Evolutionary conservation across 2,329 filamentous ascomycete genomes (phyloP).

Genomic region (Microdochium trichocladiopsis): DNA sequence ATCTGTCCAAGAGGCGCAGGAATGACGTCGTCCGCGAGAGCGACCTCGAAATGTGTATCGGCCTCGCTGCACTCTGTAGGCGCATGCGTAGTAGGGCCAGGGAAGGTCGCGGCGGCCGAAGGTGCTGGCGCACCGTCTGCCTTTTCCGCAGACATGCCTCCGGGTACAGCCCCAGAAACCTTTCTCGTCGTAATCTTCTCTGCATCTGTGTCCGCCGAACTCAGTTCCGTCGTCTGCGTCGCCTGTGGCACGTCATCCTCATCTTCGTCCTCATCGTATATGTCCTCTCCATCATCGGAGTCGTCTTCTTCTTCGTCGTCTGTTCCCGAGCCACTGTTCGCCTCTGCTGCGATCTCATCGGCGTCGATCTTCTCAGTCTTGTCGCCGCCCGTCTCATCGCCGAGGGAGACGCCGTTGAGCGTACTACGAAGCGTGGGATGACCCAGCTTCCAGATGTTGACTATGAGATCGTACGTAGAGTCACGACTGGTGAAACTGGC

Average conservation of each 20-base stretch:
- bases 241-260: conserved; percentile 49
- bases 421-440: conserved; percentile 89
- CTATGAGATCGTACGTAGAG: conserved; percentile 92
- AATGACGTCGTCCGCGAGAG: conserved; percentile 79
- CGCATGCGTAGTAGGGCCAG: conserved; percentile 73
- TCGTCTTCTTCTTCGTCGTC: conserved; percentile 35
- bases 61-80: conserved; percentile 81
- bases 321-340: conserved; percentile 47
- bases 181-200: conserved; percentile 67
- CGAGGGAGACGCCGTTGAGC: conserved; percentile 74
- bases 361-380: conserved; percentile 79
- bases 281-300: conserved; percentile 66
- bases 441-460: conserved; percentile 97
- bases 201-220: conserved; percentile 40
- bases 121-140: conserved; percentile 38
- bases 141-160: conserved; percentile 42
- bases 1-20: conserved; percentile 86
- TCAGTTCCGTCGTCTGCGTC: conserved; percentile 30
- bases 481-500: conserved; percentile 92
- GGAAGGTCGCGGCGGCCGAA: conserved; percentile 57
- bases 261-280: conserved; percentile 75
- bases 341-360: conserved; percentile 33
- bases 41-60: conserved; percentile 73
- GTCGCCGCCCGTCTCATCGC: conserved; percentile 72
- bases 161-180: conserved; percentile 50